Percentiles rank a stretch among this genome's conserved stretches.
phyloP scores from a whole-genome alignment of 352 stramenopile species.

The Phytophthora agathidicida region DNA sequence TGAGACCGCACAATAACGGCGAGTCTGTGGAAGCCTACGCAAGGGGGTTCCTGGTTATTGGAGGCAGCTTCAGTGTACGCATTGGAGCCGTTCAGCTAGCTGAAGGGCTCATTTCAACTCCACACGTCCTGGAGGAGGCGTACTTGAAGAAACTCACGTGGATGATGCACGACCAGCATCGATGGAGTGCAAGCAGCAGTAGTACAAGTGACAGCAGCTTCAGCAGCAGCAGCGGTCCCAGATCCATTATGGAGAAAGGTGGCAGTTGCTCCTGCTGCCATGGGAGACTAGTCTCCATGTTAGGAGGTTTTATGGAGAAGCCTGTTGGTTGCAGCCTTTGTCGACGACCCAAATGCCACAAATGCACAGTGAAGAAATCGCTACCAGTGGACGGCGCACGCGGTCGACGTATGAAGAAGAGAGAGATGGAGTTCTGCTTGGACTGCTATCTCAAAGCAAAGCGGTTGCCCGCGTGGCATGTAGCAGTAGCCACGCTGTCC shows the following conservation, averaged over 20 bases:
- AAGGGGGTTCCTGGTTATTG: constrained; percentile 40
- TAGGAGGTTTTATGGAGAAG: constrained; percentile 27
- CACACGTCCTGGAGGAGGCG: constrained; percentile 38
- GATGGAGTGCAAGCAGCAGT: constrained; percentile 12
- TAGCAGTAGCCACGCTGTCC: constrained; percentile 27
- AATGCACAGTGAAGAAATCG: constrained; percentile 48
- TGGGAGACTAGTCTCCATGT: constrained; percentile 26
- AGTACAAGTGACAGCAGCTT: constrained; percentile 23
- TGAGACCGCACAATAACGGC: constrained; percentile 12
- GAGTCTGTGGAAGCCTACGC: constrained; percentile 38
- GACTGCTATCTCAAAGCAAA: constrained; percentile 40
- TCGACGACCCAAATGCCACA: constrained; percentile 33
- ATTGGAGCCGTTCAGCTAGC: constrained; percentile 30
- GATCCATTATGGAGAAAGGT: background rate
- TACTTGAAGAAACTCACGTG: constrained; percentile 57
- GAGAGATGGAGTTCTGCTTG: constrained; percentile 40
- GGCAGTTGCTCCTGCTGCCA: constrained; percentile 34
- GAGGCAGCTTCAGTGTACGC: constrained; percentile 34
- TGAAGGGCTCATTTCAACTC: constrained; percentile 28
- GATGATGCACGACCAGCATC: constrained; percentile 42
- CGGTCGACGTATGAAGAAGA: constrained; percentile 30
- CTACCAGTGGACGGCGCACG: constrained; percentile 35
- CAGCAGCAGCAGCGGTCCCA: constrained; percentile 16
- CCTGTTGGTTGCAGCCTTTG: constrained; percentile 28
- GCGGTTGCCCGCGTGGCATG: constrained; percentile 20